Evolutionary conservation across 768 basidiomycete genomes (phyloP).

Genomic region (Leccinum ochraceum): DNA sequence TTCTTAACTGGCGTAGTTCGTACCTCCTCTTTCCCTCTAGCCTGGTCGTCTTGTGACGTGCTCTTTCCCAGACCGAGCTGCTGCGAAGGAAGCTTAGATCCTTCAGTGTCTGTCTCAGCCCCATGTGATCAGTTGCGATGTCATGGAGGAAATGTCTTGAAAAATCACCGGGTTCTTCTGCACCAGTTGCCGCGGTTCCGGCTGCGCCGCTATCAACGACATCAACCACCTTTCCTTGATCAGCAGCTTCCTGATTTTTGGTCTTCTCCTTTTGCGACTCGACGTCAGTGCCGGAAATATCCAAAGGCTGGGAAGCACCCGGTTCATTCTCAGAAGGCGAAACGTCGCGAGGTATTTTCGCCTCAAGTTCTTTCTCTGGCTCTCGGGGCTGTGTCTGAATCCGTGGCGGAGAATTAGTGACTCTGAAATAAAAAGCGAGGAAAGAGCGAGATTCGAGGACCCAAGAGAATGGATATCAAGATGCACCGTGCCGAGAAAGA

Average conservation of each 20-base stretch:
- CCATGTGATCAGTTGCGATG: neutral
- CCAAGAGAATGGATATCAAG: neutral
- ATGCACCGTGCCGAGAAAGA: neutral
- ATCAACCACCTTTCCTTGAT: neutral
- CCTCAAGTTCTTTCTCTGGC: neutral
- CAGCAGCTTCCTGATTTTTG: neutral
- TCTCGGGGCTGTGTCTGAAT: conserved; percentile 6
- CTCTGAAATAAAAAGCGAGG: neutral
- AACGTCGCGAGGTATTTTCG: conserved; percentile 1
- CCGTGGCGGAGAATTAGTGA: conserved; percentile 9
- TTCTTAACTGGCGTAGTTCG: neutral
- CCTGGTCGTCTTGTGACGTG: neutral
- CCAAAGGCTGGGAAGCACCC: neutral
- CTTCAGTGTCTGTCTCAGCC: neutral
- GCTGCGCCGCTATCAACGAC: neutral
- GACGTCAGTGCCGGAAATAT: neutral
- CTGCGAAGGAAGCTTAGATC: neutral
- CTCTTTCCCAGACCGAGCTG: neutral
- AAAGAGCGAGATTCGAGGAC: neutral
- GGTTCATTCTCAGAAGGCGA: neutral
- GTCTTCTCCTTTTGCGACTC: conserved; percentile 5
- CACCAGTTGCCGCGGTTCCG: neutral
- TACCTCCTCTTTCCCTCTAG: conserved; percentile 4
- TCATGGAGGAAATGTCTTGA: neutral
- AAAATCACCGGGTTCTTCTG: conserved; percentile 8